Evolutionary conservation across 1,284 basidiomycete genomes (phyloP), one percentile per base, ranked within the genome.

Genomic region (Ganoderma leucocontextum): DNA sequence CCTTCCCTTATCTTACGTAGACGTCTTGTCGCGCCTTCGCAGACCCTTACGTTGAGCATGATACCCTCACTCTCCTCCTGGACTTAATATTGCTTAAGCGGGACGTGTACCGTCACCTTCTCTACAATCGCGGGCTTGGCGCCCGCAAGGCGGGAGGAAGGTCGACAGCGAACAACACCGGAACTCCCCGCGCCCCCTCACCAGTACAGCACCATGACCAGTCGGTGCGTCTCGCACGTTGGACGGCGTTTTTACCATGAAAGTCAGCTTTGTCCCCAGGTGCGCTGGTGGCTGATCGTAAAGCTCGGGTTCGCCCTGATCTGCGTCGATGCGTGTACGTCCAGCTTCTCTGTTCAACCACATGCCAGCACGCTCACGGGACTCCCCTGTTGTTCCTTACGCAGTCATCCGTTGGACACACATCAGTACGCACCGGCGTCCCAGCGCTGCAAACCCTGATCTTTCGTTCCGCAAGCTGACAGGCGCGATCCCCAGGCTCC

Each of bases 21-120:
- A 73, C 77, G 13, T 70, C 72, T 38, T 96, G 95, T 77, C 84
- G 86, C 64, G 81, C 82, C 13, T 95, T 97, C 76, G 91, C 91
- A 0, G 96, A 98, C 79, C 94, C 94, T 67, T 95, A 97, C 73
- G 94, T 97, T 69, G 95, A 97, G 77, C 92, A 96, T 72, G 95
- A 96, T 72, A 82, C 86, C 0, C 82, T 96, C 62, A 90, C 91
- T 0, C 82, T 97, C 25, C 80, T 95, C 1, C 84, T 97, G 57
- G 96, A 97, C 79, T 84, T 97, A 10, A 93, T 97, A 64, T 85
- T 97, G 35, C 86, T 97, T 55, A 97, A 97, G 78, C 86, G 93
- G 25, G 90, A 90, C 29, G 95, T 97, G 1, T 97, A 94, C 77
- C 85, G 94, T 15, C 96, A 98, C 81, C 81, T 98, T 33, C 82